Percentiles rank a stretch among this genome's conserved stretches.
Conservation (phyloP, 202 grass and related monocot genomes). For the Schoenoplectus tabernaemontani region DNA sequence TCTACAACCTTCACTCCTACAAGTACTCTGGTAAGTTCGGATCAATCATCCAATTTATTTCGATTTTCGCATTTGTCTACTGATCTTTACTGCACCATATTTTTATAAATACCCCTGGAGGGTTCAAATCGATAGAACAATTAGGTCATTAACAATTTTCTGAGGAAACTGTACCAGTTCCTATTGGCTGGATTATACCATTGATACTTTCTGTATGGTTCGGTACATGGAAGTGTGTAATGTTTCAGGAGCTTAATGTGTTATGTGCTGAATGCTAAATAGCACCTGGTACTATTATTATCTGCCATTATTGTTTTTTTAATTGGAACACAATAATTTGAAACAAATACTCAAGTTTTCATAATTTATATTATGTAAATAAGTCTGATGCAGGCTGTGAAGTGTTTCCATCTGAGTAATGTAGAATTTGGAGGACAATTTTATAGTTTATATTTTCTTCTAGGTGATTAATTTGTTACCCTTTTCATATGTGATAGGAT, state of each 20-base stretch:
- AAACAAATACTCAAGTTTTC: background rate
- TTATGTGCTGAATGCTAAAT: background rate
- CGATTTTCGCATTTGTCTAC: too few species aligned
- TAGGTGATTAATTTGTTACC: background rate
- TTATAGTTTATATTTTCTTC: background rate
- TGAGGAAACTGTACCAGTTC: background rate
- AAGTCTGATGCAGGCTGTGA: background rate
- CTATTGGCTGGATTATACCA: background rate
- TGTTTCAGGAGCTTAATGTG: background rate
- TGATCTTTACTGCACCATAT: background rate
- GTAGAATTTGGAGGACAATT: too few species aligned
- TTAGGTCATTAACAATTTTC: background rate
- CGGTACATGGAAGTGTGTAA: background rate
- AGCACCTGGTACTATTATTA: background rate
- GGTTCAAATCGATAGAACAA: too few species aligned
- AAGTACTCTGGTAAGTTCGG: slow-evolving; percentile 62
- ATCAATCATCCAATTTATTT: too few species aligned
- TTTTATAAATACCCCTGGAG: background rate
- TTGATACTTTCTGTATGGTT: background rate
- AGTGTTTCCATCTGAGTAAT: too few species aligned
- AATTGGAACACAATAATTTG: too few species aligned
- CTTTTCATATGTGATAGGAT: slow-evolving; percentile 30
- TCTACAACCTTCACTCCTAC: slow-evolving; percentile 89
- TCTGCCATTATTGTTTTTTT: too few species aligned
- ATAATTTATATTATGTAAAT: background rate